Percentiles rank a stretch among this genome's conserved stretches.
These are phyloP conservation scores for Inonotus obliquus DNA, from an alignment of 1,284 basidiomycete species.

Conservation along the genomic window DNA sequence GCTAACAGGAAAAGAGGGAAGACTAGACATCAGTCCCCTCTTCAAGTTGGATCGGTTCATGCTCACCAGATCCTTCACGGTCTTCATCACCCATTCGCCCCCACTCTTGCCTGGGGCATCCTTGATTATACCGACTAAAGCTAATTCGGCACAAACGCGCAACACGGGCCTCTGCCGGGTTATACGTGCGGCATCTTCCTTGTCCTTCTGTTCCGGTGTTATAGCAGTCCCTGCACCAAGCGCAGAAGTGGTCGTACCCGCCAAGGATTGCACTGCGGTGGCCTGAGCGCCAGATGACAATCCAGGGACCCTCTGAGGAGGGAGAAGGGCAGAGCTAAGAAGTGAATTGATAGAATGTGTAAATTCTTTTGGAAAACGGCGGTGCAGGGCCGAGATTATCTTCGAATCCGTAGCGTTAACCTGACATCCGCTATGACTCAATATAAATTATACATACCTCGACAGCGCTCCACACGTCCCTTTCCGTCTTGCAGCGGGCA, in stretches of 20 bases:
- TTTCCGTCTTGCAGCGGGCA: slow-evolving; percentile 78
- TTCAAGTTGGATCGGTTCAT: not conserved
- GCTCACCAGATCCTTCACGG: slow-evolving; percentile 75
- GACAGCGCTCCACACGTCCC: slow-evolving; percentile 87
- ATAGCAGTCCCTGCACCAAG: slow-evolving; percentile 44
- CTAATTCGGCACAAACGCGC: slow-evolving; percentile 86
- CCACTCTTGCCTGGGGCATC: slow-evolving; percentile 65
- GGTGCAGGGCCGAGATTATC: slow-evolving; percentile 87
- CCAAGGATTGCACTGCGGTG: not conserved
- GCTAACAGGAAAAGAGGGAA: slow-evolving; percentile 47
- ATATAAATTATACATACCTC: slow-evolving; percentile 54
- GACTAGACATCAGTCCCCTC: not conserved
- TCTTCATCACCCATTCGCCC: slow-evolving; percentile 84
- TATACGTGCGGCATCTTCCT: slow-evolving; percentile 83
- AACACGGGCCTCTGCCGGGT: slow-evolving; percentile 81
- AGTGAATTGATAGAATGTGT: slow-evolving; percentile 66
- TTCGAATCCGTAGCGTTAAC: slow-evolving; percentile 30
- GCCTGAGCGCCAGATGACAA: not conserved
- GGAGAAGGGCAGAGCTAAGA: slow-evolving; percentile 62
- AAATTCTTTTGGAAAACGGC: slow-evolving; percentile 80
- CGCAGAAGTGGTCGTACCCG: not conserved
- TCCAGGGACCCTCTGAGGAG: slow-evolving; percentile 48
- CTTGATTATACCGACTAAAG: slow-evolving; percentile 77
- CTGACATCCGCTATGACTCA: not conserved
- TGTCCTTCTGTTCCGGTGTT: slow-evolving; percentile 82